Evolutionary conservation across 108 stramenopile genomes (phyloP), one percentile per base, ranked within the genome.

Genomic region (Cyclostephanos invisitatus): DNA sequence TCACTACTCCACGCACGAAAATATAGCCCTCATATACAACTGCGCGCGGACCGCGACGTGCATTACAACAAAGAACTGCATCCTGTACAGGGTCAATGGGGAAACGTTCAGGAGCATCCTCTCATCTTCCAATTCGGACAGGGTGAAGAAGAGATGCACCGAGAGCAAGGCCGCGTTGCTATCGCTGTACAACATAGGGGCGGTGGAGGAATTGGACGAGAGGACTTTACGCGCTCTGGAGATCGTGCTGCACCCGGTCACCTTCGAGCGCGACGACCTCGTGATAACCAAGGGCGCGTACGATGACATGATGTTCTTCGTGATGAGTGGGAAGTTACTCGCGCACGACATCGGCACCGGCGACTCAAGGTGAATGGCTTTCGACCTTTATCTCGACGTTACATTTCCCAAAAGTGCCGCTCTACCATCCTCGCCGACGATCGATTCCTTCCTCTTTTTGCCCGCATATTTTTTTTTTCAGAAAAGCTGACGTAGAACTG

Each of bases 241-340:
- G 14, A 66, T 38, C 32, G 64, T 68, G 36, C 51, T 85, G 44
- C 48, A 59, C 22, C 70, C 72, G 10, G 73, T 83, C 37, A 74
- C 57, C 27, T 87, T 84, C 48, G 57, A 79, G 14, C 25, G 56
- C 32, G 84, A 83, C 7, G 86, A 87, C 61, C 62, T 68, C 24
- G 85, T 89, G 57, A 75, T 89, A 53, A 71, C 79, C 35, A 87
- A 87, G 78, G 90, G 90, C 5, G 74, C 81, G 38, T 68, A 65
- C 38, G 86, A 85, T 48, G 71, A 83, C 77, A 64, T 87, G 66
- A 86, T 91, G 63, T 88, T 83, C 74, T 85, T 88, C 68, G 82
- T 88, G 17, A 85, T 86, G 84, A 59, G 67, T 29, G 90, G 90
- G 21, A 75, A 63, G 58, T 70, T 88, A 18, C 24, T 78, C 22